Evolutionary conservation across 306 rosid species (phyloP), one percentile per base, ranked within the genome.

Genomic region (Benincasa hispida): DNA sequence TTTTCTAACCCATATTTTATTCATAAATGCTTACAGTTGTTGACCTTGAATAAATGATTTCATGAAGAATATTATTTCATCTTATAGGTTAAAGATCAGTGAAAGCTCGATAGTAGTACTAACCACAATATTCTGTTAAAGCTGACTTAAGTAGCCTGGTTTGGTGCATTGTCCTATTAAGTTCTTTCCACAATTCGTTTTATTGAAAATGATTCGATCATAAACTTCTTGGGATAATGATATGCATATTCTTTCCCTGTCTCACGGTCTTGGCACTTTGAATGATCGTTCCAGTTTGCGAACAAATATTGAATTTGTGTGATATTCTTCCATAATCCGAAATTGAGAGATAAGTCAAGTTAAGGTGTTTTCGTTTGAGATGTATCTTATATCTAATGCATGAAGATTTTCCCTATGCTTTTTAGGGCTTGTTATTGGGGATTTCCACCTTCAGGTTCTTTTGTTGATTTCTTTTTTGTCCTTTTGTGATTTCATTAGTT

Each of bases 211-310:
- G 32, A 34, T 50, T 42, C 18, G 30, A 22, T 68, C n/a, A 60
- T 56, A n/a, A n/a, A 77, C 41, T 30, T 30, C 17, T 50, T 32
- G 60, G 25, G 25, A 22, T n/a, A 8, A 75, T 3, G n/a, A n/a
- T n/a, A n/a, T 56, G 63, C 74, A 30, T 66, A 67, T 72, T n/a
- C n/a, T 77, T 74, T 32, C 79, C 18, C 54, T 50, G 56, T 63
- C 59, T 77, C 79, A 93, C n/a, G 98, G 91, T 76, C 39, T 50
- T 92, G n/a, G n/a, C 75, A 87, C 91, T 22, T 81, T 93, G 77
- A 86, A 93, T 61, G 97, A 91, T n/a, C 83, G 86, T 82, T 82
- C n/a, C 98, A 93, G 91, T n/a, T 77, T 93, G 79, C 97, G n/a
- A 81, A 37, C 94, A 84, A 76, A 81, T 93, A 76, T 83, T 89